Conservation (phyloP, 148 eudicot genomes). For the Cornus kousa region DNA sequence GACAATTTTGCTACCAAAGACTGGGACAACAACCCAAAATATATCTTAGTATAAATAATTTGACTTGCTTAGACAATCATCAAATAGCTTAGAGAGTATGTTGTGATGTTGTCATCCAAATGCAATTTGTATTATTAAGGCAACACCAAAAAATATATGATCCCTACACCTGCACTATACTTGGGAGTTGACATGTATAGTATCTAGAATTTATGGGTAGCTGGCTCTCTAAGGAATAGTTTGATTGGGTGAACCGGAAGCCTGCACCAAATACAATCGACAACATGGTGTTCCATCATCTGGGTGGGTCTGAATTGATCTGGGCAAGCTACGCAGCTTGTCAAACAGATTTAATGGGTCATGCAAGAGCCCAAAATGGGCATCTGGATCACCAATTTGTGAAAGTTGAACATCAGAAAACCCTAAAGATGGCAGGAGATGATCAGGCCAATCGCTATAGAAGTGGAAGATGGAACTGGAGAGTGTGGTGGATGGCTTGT, state of each 20-base stretch:
- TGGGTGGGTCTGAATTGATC: constrained; percentile 78
- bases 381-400: constrained; percentile 93
- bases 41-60: background rate
- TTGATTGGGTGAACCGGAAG: constrained; percentile 71
- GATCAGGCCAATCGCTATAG: constrained; percentile 92
- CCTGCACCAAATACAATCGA: constrained; percentile 86
- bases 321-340: constrained; percentile 81
- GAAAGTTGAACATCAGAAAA: constrained; percentile 81
- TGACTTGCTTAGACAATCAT: background rate
- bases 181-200: constrained; percentile 17
- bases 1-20: background rate
- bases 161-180: constrained; percentile 22
- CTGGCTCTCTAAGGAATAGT: constrained; percentile 13
- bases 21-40: background rate
- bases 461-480: constrained; percentile 64
- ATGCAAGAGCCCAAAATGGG: constrained; percentile 71
- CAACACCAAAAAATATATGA: constrained; percentile 20
- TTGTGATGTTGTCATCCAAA: background rate
- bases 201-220: constrained; percentile 5
- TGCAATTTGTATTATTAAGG: constrained; percentile 17
- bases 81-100: background rate
- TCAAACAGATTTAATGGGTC: constrained; percentile 80
- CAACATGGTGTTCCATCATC: constrained; percentile 90
- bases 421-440: constrained; percentile 78
- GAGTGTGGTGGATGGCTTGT: constrained; percentile 70